A percentile compares a stretch with the other conserved stretches of the same genome.
Conservation (phyloP, 1,284 basidiomycete genomes). For the Fomitopsis pinicola region DNA sequence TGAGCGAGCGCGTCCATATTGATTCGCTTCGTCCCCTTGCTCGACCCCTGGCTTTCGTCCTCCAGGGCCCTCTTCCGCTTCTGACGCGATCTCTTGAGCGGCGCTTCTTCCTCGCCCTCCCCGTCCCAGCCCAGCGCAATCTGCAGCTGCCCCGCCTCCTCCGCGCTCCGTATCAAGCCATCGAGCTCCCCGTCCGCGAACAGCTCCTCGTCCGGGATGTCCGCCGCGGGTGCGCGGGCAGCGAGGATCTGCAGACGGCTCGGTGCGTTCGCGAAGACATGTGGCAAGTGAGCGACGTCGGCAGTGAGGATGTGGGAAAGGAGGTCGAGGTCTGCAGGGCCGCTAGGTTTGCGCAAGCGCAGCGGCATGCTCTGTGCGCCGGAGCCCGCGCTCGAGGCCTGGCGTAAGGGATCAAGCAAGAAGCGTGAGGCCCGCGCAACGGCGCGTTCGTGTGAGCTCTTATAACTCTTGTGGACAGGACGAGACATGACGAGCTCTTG, state of each 20-base stretch:
- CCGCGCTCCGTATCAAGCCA: slow-evolving; percentile 31
- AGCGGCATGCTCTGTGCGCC: neutral
- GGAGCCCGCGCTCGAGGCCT: slow-evolving; percentile 15
- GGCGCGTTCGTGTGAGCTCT: slow-evolving; percentile 32
- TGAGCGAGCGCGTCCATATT: slow-evolving; percentile 35
- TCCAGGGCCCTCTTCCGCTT: slow-evolving; percentile 7
- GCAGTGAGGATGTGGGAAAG: slow-evolving; percentile 49
- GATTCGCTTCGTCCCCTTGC: slow-evolving; percentile 22
- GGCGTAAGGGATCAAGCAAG: slow-evolving; percentile 44
- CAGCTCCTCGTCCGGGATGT: slow-evolving; percentile 40
- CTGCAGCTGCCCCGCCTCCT: slow-evolving; percentile 31
- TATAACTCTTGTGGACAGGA: slow-evolving; percentile 34
- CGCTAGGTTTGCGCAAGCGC: neutral
- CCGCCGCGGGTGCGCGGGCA: slow-evolving; percentile 45
- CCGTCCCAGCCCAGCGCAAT: slow-evolving; percentile 31
- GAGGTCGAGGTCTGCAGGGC: slow-evolving; percentile 12
- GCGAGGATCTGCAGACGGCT: slow-evolving; percentile 61
- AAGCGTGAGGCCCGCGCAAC: slow-evolving; percentile 47
- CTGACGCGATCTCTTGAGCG: neutral
- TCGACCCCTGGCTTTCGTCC: slow-evolving; percentile 3
- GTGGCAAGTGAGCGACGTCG: slow-evolving; percentile 30
- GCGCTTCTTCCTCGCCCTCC: neutral
- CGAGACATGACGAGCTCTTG: slow-evolving; percentile 9
- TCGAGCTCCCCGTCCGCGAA: slow-evolving; percentile 42
- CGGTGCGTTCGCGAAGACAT: slow-evolving; percentile 32